Percentiles rank a stretch among this genome's conserved stretches.
Evolutionary conservation across 192 early-diverging fungal genomes (phyloP).

Genomic region (Entophlyctis luteolus): DNA sequence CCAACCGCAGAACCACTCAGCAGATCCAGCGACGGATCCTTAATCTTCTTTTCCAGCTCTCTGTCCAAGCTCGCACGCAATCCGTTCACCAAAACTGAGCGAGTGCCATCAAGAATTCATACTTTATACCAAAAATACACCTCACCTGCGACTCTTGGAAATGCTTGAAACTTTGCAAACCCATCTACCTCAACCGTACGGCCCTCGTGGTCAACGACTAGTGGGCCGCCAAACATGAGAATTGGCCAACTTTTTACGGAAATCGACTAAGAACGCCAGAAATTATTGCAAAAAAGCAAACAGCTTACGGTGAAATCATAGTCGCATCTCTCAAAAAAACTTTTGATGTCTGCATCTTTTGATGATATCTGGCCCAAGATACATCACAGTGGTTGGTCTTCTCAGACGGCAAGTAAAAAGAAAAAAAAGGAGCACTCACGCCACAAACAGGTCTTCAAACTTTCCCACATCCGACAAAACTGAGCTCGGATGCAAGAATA

Average conservation of each 20-base stretch:
- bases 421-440: slow-evolving; percentile 39
- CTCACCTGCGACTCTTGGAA: slow-evolving; percentile 38
- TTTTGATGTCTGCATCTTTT: slow-evolving; percentile 62
- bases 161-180: slow-evolving; percentile 63
- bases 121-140: background rate
- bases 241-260: slow-evolving; percentile 50
- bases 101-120: slow-evolving; percentile 33
- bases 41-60: slow-evolving; percentile 67
- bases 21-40: slow-evolving; percentile 56
- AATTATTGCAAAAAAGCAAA: background rate
- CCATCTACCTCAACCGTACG: slow-evolving; percentile 58
- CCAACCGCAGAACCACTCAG: slow-evolving; percentile 14
- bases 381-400: too few species aligned
- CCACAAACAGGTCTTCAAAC: slow-evolving; percentile 63
- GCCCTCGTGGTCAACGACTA: slow-evolving; percentile 67
- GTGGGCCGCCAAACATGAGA: slow-evolving; percentile 78
- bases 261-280: background rate
- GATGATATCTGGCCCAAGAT: slow-evolving; percentile 38
- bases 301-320: slow-evolving; percentile 44
- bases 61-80: slow-evolving; percentile 67
- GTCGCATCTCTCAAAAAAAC: slow-evolving; percentile 66
- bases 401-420: background rate
- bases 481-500: slow-evolving; percentile 85
- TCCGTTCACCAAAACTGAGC: slow-evolving; percentile 74
- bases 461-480: slow-evolving; percentile 58